Conservation (phyloP, 768 basidiomycete genomes). For the Tylopilus sp. region DNA sequence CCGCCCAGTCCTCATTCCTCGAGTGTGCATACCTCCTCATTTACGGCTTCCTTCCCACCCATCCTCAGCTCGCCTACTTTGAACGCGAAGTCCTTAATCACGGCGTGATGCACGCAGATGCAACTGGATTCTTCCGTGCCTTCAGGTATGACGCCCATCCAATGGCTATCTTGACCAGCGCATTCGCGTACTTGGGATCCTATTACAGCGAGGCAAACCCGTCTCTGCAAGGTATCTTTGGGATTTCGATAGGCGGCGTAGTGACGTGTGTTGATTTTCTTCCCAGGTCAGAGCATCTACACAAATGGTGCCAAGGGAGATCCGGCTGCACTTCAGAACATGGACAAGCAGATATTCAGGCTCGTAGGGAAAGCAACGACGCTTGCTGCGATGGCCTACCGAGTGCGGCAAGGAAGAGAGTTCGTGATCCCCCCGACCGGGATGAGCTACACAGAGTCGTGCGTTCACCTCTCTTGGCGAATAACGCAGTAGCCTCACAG, state of each 20-base stretch:
- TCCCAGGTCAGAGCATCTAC: conserved; percentile 69
- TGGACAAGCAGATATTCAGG: conserved; percentile 92
- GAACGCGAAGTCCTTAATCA: conserved; percentile 79
- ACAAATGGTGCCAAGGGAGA: conserved; percentile 68
- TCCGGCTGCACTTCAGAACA: conserved; percentile 60
- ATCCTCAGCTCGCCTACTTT: conserved; percentile 57
- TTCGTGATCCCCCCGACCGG: conserved; percentile 84
- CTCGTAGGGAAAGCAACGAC: conserved; percentile 88
- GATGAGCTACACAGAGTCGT: conserved; percentile 83
- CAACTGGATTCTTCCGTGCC: conserved; percentile 64
- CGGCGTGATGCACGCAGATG: conserved; percentile 60
- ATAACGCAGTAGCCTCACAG: not conserved
- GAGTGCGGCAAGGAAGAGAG: conserved; percentile 84
- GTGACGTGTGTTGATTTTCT: conserved; percentile 2
- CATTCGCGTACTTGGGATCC: conserved; percentile 84
- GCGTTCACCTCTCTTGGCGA: conserved; percentile 4
- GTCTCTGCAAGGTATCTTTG: conserved; percentile 62
- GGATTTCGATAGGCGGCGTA: not conserved
- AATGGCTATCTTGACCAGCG: conserved; percentile 86
- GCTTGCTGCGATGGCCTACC: conserved; percentile 93
- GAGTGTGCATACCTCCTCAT: conserved; percentile 86
- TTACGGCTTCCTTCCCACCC: conserved; percentile 76
- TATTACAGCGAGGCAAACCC: conserved; percentile 90
- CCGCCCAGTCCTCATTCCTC: conserved; percentile 72
- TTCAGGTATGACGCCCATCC: conserved; percentile 92